Evolutionary conservation across 495 filamentous ascomycete genomes (phyloP).

Genomic region (Lindgomyces ingoldianus): DNA sequence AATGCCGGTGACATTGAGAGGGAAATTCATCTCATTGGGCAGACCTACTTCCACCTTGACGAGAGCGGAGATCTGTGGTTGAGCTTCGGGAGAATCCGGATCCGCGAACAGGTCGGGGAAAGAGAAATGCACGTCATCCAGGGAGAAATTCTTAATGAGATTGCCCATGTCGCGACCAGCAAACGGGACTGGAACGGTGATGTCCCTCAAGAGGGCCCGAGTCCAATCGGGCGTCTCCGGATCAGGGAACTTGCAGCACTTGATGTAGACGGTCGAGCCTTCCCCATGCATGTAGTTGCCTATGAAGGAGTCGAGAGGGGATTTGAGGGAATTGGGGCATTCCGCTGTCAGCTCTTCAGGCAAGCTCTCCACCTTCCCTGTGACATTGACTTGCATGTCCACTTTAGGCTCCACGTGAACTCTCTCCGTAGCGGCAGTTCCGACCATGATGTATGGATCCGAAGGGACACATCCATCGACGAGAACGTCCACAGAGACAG

Average conservation of each 20-base stretch:
- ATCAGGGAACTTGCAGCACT: constrained; percentile 67
- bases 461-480: constrained; percentile 71
- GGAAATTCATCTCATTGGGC: constrained; percentile 83
- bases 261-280: constrained; percentile 75
- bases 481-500: constrained; percentile 78
- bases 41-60: constrained; percentile 74
- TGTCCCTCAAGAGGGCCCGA: constrained; percentile 71
- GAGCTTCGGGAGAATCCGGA: constrained; percentile 69
- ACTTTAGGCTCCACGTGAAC: constrained; percentile 65
- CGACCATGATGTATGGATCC: constrained; percentile 68
- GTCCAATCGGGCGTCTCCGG: constrained; percentile 76
- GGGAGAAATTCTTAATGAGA: constrained; percentile 79
- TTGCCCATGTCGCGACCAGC: constrained; percentile 77
- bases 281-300: constrained; percentile 78
- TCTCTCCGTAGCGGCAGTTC: constrained; percentile 67
- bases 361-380: constrained; percentile 67
- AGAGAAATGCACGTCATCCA: constrained; percentile 79
- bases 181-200: constrained; percentile 82
- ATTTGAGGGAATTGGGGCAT: constrained; percentile 74
- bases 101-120: constrained; percentile 77
- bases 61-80: constrained; percentile 76
- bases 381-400: constrained; percentile 66
- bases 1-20: constrained; percentile 71
- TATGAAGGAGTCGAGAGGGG: constrained; percentile 83
- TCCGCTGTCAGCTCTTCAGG: constrained; percentile 66